Base-by-base conservation (phyloP, 805 yeast species). In the Candida pseudofarinosa region DNA sequence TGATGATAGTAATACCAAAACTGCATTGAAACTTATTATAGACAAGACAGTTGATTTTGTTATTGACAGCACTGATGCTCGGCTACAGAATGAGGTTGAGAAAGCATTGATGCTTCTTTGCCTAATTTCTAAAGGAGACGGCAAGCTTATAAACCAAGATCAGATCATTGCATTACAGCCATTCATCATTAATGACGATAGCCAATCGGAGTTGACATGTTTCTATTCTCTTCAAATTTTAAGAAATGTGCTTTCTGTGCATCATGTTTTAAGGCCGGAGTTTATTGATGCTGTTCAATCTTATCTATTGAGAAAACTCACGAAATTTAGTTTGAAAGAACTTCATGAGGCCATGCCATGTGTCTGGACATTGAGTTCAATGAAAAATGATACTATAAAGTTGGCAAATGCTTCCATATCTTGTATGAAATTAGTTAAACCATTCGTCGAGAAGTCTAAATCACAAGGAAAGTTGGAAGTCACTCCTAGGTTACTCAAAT, bases 271-370 rank as follows among this genome's bases (percentile, higher is more conserved):
- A 37, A 73, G 81, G 38, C 72, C 76, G 0, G 71, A 66, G 2
- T 83, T 81, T 51, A 52, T 80, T 19, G 47, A 58, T 17, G 73
- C 70, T 7, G 69, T 81, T 13, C 83, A 79, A 54, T 53, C 68
- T 0, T 68, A 77, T 2, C 52, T 87, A n/a, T 55, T 85, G 47
- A 66, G 67, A 28, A 64, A 77, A 26, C 58, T 87, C 26, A 81
- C 90, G 2, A 82, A 77, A 47, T 76, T 83, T 61, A 76, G 72
- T 40, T 70, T 73, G 0, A 68, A 58, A 44, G 93, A 86, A 50
- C 59, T 87, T 6, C 77, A 77, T n/a, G 82, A 81, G 53, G 95
- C 91, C 0, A 74, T 87, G 58, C 88, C 89, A 1, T 72, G 87
- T 43, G 61, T 79, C 3, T 81, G 88, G 84, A 60, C 59, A 6